Evolutionary conservation across 495 filamentous ascomycete species (phyloP).

Genomic region (Tricharina praecox): DNA sequence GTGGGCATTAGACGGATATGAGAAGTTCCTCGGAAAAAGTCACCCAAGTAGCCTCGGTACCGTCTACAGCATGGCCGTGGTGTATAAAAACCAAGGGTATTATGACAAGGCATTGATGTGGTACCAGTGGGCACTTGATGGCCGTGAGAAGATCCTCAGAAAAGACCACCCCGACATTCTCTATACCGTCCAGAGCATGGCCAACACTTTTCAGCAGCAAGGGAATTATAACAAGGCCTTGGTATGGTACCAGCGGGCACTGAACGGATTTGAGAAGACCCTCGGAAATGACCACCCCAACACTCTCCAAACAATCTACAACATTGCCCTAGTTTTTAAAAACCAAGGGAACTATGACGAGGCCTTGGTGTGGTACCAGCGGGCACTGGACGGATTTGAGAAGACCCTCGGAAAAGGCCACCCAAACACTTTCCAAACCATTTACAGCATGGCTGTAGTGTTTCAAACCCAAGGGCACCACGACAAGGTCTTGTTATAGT

Average conservation of each 20-base stretch:
- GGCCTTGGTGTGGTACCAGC: constrained; percentile 15
- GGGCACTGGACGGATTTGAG: constrained; percentile 6
- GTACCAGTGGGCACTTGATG: constrained; percentile 10
- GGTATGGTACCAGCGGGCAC: constrained; percentile 6
- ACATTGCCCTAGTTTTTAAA: background rate
- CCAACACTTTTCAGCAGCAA: background rate
- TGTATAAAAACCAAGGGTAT: background rate
- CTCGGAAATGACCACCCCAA: background rate
- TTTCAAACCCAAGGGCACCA: no score
- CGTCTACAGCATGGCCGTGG: background rate
- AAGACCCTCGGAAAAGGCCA: constrained; percentile 13
- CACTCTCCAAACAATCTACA: background rate
- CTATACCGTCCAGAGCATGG: constrained; percentile 1
- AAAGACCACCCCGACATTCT: background rate
- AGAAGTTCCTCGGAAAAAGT: background rate
- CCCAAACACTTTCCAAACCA: background rate
- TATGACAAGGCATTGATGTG: constrained; percentile 16
- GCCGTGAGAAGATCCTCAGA: constrained; percentile 11
- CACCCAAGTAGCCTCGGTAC: background rate
- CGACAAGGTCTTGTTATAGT: no score
- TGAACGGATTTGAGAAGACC: background rate
- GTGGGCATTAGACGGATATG: background rate
- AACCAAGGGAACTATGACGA: constrained; percentile 5
- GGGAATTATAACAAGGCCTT: constrained; percentile 2
- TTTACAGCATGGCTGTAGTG: no score